These are phyloP conservation scores for Penicillium sp. DNA, from an alignment of 2,329 filamentous ascomycete species.

Conservation along the genomic window DNA sequence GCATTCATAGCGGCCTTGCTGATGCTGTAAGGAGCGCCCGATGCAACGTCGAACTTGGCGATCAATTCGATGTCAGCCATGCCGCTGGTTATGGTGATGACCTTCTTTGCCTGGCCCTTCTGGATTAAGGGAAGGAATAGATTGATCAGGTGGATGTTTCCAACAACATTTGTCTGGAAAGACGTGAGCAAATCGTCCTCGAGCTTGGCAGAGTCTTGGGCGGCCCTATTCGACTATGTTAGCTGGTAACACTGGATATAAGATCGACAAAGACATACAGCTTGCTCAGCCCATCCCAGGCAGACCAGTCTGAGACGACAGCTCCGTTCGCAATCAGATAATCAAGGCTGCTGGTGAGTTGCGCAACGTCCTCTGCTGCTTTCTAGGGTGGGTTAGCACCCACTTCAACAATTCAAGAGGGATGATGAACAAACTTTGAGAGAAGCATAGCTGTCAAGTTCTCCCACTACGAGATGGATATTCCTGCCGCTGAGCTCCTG, in stretches of 20 bases:
- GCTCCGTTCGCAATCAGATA: conserved; percentile 60
- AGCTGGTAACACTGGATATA: neutral
- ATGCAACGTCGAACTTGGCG: conserved; percentile 42
- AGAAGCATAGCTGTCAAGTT: neutral
- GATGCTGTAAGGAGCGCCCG: conserved; percentile 50
- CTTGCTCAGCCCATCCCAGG: conserved; percentile 39
- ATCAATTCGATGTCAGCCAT: conserved; percentile 54
- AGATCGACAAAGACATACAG: conserved; percentile 39
- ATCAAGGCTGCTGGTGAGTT: conserved; percentile 45
- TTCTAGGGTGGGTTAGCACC: neutral
- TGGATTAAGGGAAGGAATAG: conserved; percentile 59
- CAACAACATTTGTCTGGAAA: conserved; percentile 58
- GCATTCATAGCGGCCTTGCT: conserved; percentile 61
- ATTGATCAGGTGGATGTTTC: conserved; percentile 59
- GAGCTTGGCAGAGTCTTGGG: conserved; percentile 26
- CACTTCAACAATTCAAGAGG: neutral
- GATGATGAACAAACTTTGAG: neutral
- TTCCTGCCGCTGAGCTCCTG: conserved; percentile 4
- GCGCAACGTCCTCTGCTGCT: conserved; percentile 26
- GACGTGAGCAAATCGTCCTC: conserved; percentile 37
- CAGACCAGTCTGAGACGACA: conserved; percentile 35
- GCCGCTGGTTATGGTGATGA: conserved; percentile 57
- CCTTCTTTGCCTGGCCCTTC: conserved; percentile 58
- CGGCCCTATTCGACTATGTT: neutral
- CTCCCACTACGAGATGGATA: conserved; percentile 7